Evolutionary conservation across 179 eudicot species (phyloP), one percentile per base, ranked within the genome.

Genomic region (Nepenthes alata): DNA sequence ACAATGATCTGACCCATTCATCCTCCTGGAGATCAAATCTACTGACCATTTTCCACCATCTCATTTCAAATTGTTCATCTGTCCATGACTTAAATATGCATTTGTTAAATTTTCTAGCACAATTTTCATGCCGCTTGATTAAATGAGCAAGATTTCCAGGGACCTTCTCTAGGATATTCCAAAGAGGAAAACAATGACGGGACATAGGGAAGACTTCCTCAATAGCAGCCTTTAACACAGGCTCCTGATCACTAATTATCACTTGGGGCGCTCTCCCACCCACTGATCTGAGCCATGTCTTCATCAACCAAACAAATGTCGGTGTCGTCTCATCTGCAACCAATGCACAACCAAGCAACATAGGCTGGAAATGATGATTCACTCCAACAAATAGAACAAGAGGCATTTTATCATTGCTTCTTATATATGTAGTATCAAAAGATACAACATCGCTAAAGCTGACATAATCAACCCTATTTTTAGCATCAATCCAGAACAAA

Each of bases 261-360:
- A 81, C 74, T 65, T 69, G 74, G 3, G 96, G 96, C 67, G 74
- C 75, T 54, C 64, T 74, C 47, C 88, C 91, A 74, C 80, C 72
- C 83, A 89, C 71, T 72, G 91, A 86, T 68, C 79, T 74, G 47
- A 81, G 73, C 90, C 90, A 89, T 39, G 95, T 77, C 66, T 74
- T 72, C 83, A 89, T 70, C 69, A 89, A 66, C 96, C 96, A 89
- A 57, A 71, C 47, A 71, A 80, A 84, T 47, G 85, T 77, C 49
- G 80, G 57, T 34, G 68, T 51, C 57, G 74, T 80, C 68, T 86
- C 87, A 66, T 86, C 86, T 51, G 86, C 72, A 47, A 88, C 64
- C 50, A 88, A 66, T 55, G 90, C 96, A 72, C 88, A 86, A 52
- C 96, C 94, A 72, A 86, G 85, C 56, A 86, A 71, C 76, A 86